Conservation (phyloP, 345 rosid species). For the Zanthoxylum bungeanum region DNA sequence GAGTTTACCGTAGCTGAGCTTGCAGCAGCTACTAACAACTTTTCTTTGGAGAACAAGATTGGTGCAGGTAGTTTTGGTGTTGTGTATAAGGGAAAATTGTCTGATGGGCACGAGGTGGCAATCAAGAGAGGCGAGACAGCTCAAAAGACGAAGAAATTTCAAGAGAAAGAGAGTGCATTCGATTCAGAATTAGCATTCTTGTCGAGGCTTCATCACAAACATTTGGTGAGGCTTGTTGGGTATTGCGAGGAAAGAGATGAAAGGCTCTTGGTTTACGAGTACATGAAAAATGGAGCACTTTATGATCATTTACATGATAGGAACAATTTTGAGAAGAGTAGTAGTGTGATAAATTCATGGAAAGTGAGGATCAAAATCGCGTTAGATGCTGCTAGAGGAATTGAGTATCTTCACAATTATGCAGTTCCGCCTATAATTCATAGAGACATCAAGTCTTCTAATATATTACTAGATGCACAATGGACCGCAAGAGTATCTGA, state of each 20-base stretch:
- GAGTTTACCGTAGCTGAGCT: conserved; percentile 69
- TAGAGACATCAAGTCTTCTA: conserved; percentile 83
- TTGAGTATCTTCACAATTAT: conserved; percentile 78
- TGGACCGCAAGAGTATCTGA: conserved; percentile 88
- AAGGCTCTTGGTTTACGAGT: conserved; percentile 79
- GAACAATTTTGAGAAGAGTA: conserved; percentile 55
- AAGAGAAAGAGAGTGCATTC: conserved; percentile 89
- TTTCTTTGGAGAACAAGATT: conserved; percentile 73
- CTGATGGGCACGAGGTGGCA: conserved; percentile 81
- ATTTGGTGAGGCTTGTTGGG: conserved; percentile 83
- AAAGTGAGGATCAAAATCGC: conserved; percentile 79
- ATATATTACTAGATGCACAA: conserved; percentile 65
- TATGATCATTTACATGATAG: conserved; percentile 71
- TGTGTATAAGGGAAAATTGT: conserved; percentile 71
- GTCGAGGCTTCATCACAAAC: conserved; percentile 88
- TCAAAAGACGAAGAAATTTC: conserved; percentile 60
- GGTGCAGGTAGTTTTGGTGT: conserved; percentile 91
- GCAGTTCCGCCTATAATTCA: conserved; percentile 88
- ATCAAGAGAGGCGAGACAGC: conserved; percentile 82
- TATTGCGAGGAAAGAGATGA: conserved; percentile 84
- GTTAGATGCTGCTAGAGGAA: conserved; percentile 82
- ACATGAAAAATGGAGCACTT: conserved; percentile 87
- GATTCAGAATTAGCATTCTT: conserved; percentile 82
- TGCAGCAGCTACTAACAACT: conserved; percentile 67
- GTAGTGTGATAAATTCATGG: conserved; percentile 79